phyloP scores from a whole-genome alignment of 1,139 yeast species.

The Candida sojae region DNA sequence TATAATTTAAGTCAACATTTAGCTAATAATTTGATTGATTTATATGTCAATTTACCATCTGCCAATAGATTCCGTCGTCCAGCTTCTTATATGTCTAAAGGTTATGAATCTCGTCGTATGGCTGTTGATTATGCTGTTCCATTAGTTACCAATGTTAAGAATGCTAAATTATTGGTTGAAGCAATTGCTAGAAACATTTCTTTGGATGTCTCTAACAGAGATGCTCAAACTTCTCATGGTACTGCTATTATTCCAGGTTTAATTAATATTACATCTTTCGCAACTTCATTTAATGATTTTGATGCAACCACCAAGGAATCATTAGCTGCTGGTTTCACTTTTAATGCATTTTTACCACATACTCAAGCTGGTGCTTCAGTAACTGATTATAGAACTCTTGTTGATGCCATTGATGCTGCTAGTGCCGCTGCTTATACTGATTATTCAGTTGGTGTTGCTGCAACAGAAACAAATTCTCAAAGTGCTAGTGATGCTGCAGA shows the following conservation, averaged over 20 bases:
- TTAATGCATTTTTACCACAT: slow-evolving; percentile 78
- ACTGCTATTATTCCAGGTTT: slow-evolving; percentile 86
- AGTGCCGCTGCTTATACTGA: slow-evolving; percentile 72
- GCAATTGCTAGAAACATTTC: slow-evolving; percentile 76
- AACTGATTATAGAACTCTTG: slow-evolving; percentile 64
- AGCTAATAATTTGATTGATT: slow-evolving; percentile 94
- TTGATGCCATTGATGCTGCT: slow-evolving; percentile 61
- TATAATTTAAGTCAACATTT: slow-evolving; percentile 94
- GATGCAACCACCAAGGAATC: slow-evolving; percentile 71
- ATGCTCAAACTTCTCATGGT: slow-evolving; percentile 88
- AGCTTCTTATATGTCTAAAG: slow-evolving; percentile 95
- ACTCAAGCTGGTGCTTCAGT: slow-evolving; percentile 57
- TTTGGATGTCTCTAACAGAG: slow-evolving; percentile 73
- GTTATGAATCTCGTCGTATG: slow-evolving; percentile 99
- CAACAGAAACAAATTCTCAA: slow-evolving; percentile 66
- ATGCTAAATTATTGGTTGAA: slow-evolving; percentile 93
- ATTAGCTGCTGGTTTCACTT: slow-evolving; percentile 86
- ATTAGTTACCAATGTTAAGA: slow-evolving; percentile 94
- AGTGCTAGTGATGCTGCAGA: slow-evolving; percentile 64
- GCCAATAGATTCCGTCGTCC: slow-evolving; percentile 98
- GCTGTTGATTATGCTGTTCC: slow-evolving; percentile 99
- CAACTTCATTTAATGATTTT: slow-evolving; percentile 67
- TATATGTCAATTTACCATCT: slow-evolving; percentile 95
- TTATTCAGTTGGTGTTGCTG: slow-evolving; percentile 82
- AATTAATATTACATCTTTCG: slow-evolving; percentile 77